Evolutionary conservation across 139 green algal genomes (phyloP).

Genomic region (Desmodesmus armatus): DNA sequence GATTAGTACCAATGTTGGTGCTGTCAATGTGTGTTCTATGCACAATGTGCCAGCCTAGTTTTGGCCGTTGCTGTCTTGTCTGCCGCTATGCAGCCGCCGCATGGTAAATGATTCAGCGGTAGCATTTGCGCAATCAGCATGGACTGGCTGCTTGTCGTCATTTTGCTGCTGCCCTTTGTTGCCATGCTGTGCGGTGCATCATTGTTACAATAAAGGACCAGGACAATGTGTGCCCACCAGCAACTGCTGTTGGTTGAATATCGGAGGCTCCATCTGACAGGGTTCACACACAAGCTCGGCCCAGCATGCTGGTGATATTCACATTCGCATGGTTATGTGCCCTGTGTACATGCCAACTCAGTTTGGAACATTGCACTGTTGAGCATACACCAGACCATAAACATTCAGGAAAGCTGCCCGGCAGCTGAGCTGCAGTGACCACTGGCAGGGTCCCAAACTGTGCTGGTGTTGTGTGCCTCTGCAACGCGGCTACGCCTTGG

Average conservation of each 20-base stretch:
- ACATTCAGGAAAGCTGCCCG: neutral
- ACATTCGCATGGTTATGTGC: neutral
- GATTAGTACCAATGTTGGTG: too few relatives aligned
- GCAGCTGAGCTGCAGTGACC: neutral
- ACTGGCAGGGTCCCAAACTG: neutral
- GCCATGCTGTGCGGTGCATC: neutral
- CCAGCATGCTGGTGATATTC: neutral
- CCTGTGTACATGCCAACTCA: neutral
- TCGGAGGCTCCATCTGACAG: too few relatives aligned
- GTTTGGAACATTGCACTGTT: neutral
- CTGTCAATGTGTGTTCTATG: too few relatives aligned
- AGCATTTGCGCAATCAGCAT: too few relatives aligned
- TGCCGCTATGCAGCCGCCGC: too few relatives aligned
- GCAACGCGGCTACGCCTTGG: slow-evolving; percentile 11
- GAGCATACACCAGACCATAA: neutral
- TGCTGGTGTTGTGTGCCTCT: neutral
- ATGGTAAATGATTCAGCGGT: too few relatives aligned
- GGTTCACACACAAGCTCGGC: too few relatives aligned
- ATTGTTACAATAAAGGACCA: neutral
- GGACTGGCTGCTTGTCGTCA: too few relatives aligned
- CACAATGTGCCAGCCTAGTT: too few relatives aligned
- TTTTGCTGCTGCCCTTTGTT: neutral
- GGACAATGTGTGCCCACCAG: too few relatives aligned
- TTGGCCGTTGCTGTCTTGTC: too few relatives aligned
- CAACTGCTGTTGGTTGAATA: too few relatives aligned